A percentile compares a stretch with the other conserved stretches of the same genome.
These are phyloP conservation scores for Phytophthora sansomeana DNA, from an alignment of 352 stramenopile genomes.

Conservation along the genomic window DNA sequence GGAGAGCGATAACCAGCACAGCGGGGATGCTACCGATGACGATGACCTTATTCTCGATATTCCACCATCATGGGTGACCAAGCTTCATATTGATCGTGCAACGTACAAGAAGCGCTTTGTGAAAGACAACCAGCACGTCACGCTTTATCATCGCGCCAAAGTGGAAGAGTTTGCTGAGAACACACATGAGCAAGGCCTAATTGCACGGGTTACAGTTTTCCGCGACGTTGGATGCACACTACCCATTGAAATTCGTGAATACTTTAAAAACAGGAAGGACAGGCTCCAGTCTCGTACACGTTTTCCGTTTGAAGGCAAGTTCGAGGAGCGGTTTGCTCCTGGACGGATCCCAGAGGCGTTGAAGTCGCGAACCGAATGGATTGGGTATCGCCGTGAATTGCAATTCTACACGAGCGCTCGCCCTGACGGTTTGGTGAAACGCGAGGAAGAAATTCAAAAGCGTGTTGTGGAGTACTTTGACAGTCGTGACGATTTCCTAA, in stretches of 20 bases:
- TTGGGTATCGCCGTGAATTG: constrained; percentile 87
- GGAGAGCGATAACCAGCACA: constrained; percentile 65
- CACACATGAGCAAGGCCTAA: constrained; percentile 89
- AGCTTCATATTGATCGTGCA: constrained; percentile 75
- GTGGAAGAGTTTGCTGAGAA: constrained; percentile 94
- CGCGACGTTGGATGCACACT: constrained; percentile 81
- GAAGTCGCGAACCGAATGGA: constrained; percentile 85
- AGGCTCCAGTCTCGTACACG: constrained; percentile 82
- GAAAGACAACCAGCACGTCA: constrained; percentile 81
- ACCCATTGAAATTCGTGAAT: constrained; percentile 90
- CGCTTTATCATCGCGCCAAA: constrained; percentile 92
- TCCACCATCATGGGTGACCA: constrained; percentile 85
- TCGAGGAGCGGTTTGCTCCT: constrained; percentile 84
- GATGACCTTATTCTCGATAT: constrained; percentile 85
- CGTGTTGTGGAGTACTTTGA: constrained; percentile 90
- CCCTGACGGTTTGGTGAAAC: constrained; percentile 87
- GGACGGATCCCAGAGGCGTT: constrained; percentile 81
- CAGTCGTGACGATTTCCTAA: constrained; percentile 85
- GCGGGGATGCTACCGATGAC: constrained; percentile 54
- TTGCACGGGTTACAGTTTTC: constrained; percentile 87
- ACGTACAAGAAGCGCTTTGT: constrained; percentile 90
- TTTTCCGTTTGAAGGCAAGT: constrained; percentile 86
- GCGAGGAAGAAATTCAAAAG: constrained; percentile 91
- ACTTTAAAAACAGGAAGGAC: constrained; percentile 94
- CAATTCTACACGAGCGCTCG: constrained; percentile 93